A percentile compares a stretch with the other conserved stretches of the same genome.
Conservation (phyloP, 768 basidiomycete genomes). For the Amanita fuliginea region DNA sequence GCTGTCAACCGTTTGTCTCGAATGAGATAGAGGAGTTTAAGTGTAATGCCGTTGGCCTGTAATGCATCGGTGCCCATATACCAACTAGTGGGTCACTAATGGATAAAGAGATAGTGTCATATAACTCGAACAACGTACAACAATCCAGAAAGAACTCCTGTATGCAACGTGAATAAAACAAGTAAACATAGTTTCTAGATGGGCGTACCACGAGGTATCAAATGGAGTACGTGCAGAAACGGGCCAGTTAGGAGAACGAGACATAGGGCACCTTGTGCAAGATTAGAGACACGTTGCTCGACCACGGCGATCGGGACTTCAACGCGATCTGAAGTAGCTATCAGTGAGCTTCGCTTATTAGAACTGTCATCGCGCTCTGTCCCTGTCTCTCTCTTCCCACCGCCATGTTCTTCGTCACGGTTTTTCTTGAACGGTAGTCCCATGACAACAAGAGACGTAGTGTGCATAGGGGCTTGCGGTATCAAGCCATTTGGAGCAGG, state of each 20-base stretch:
- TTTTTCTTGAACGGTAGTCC: conserved; percentile 28
- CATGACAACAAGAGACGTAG: conserved; percentile 68
- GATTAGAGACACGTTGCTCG: conserved; percentile 88
- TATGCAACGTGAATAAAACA: background rate
- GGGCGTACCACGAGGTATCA: conserved; percentile 59
- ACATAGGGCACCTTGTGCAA: conserved; percentile 72
- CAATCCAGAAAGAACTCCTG: conserved; percentile 70
- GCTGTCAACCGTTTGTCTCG: conserved; percentile 58
- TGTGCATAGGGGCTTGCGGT: conserved; percentile 90
- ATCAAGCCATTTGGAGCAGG: conserved; percentile 84
- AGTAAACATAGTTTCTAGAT: conserved; percentile 1
- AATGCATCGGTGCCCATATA: conserved; percentile 87
- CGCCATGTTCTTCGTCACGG: conserved; percentile 21
- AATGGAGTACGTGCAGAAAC: conserved; percentile 65
- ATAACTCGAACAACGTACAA: conserved; percentile 44
- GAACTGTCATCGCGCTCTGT: conserved; percentile 2
- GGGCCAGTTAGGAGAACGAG: conserved; percentile 75
- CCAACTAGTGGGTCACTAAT: conserved; percentile 41
- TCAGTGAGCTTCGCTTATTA: background rate
- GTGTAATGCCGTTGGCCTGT: conserved; percentile 71
- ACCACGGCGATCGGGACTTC: conserved; percentile 69
- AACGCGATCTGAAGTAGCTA: conserved; percentile 3
- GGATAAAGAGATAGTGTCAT: background rate
- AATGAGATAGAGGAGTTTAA: conserved; percentile 70
- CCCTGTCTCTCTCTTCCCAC: background rate